Base-by-base conservation (phyloP, 805 yeast species). In the Isabelozyma gotoi region DNA sequence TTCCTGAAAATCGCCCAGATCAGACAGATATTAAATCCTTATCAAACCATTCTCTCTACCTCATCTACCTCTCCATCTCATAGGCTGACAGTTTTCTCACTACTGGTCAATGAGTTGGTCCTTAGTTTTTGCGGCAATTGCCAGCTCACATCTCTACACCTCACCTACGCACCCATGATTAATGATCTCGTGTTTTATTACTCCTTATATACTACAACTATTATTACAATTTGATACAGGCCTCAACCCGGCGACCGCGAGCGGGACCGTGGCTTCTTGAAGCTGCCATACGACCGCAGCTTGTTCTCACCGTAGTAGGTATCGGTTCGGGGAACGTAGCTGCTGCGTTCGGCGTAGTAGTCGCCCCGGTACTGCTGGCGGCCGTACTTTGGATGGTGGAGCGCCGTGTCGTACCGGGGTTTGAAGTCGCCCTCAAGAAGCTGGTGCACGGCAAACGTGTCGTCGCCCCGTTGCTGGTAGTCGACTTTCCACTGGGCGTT, bases 401-500 rank as follows among this genome's bases (percentile, higher is more conserved):
- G 33, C 16, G 17, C 36, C n/a, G 32, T 45, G 16, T 36, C 21
- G 41, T 43, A 53, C 18, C 45, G 41, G 4, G 59, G 59, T 21
- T 50, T 47, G 31, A 43, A 52, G 33, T 51, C 54, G 7, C 56
- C 57, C 33, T 47, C 46, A 24, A 54, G 47, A 20, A 54, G 40
- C 6, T 45, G 45, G 33, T 54, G 59, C 14, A 39, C 42, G 5
- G 55, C 59, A 37, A 54, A 36, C 3, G 44, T 38, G 18, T 63
- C 71, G 8, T 66, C 69, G 5, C 66, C 69, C 32, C 55, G 51
- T 8, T 45, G 53, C 19, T 57, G 63, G 45, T 67, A 74, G 14
- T 63, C 61, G n/a, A 74, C 54, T 40, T 64, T 64, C 78, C 80
- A 74, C 38, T 69, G 53, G 2, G 76, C 78, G 51, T 73, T 68